phyloP scores from a whole-genome alignment of 139 green algal genomes.

The Ulvella scutata region DNA sequence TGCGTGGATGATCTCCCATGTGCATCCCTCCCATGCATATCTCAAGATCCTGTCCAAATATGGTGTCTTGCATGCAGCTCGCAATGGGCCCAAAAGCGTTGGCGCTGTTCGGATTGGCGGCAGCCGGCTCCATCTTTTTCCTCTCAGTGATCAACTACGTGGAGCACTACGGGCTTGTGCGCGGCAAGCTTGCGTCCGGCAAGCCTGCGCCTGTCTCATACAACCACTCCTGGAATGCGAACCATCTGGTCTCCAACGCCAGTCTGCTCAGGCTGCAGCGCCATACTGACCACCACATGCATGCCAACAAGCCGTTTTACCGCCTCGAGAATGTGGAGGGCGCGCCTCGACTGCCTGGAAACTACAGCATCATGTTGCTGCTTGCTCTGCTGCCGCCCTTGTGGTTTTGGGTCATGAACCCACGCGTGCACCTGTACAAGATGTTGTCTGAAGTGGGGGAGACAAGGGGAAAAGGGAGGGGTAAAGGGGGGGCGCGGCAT shows the following conservation, averaged over 20 bases:
- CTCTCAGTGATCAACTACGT: slow-evolving; percentile 39
- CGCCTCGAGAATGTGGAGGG: not conserved
- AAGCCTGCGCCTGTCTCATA: slow-evolving; percentile 23
- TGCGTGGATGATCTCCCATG: not conserved
- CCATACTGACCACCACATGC: slow-evolving; percentile 44
- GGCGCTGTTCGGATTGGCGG: slow-evolving; percentile 1
- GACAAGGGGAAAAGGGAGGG: too few relatives aligned
- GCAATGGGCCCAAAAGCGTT: not conserved
- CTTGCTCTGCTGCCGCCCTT: slow-evolving; percentile 18
- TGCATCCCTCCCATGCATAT: too few relatives aligned
- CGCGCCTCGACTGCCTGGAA: slow-evolving; percentile 33
- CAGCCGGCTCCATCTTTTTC: not conserved
- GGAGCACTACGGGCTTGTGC: slow-evolving; percentile 42
- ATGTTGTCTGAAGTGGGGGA: too few relatives aligned
- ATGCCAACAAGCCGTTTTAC: slow-evolving; percentile 20
- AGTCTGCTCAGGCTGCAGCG: slow-evolving; percentile 22
- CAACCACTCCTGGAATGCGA: slow-evolving; percentile 42
- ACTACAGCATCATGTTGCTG: slow-evolving; percentile 25
- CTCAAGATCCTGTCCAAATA: too few relatives aligned
- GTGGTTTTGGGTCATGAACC: slow-evolving; percentile 37
- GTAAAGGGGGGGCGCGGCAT: too few relatives aligned
- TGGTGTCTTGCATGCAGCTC: not conserved
- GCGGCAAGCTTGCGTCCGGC: slow-evolving; percentile 10
- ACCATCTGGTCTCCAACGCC: slow-evolving; percentile 23
- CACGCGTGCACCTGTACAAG: too few relatives aligned